Evolutionary conservation across 768 basidiomycete genomes (phyloP).

Genomic region (Clitopilus passeckerianus): DNA sequence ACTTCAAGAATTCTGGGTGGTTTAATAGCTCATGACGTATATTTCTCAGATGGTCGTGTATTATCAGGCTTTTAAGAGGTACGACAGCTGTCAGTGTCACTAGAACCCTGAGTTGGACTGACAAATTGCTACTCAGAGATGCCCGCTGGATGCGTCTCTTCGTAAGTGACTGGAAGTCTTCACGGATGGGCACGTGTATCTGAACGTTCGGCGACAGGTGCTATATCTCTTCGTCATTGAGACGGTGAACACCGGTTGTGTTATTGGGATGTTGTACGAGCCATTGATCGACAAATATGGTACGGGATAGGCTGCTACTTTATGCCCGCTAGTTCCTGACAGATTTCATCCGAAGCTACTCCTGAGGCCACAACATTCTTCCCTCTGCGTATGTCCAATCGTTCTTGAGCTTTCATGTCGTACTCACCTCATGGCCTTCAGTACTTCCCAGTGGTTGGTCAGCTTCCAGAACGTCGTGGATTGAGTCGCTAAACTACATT

Average conservation of each 20-base stretch:
- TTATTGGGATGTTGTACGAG: slow-evolving; percentile 42
- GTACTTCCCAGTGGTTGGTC: neutral
- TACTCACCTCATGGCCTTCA: slow-evolving; percentile 10
- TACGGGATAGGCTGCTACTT: slow-evolving; percentile 6
- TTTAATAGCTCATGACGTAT: neutral
- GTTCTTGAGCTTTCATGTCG: neutral
- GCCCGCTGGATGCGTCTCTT: slow-evolving; percentile 35
- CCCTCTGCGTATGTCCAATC: slow-evolving; percentile 21
- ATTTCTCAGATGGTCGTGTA: slow-evolving; percentile 21
- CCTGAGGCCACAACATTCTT: slow-evolving; percentile 27
- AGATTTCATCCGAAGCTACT: slow-evolving; percentile 16
- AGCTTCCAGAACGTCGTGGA: neutral
- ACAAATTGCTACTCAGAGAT: slow-evolving; percentile 24
- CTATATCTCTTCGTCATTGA: slow-evolving; percentile 37
- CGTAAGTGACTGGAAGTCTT: slow-evolving; percentile 16
- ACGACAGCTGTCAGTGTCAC: neutral
- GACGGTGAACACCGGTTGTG: slow-evolving; percentile 36
- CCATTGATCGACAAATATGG: slow-evolving; percentile 39
- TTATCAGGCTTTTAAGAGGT: slow-evolving; percentile 35
- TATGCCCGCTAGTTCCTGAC: too few species aligned
- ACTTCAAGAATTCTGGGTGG: neutral
- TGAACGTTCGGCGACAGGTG: slow-evolving; percentile 20
- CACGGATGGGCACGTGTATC: neutral
- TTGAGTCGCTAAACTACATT: neutral
- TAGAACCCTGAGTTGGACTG: neutral